Evolutionary conservation across 2,329 filamentous ascomycete genomes (phyloP), one percentile per base, ranked within the genome.

Genomic region (Neopestalotiopsis sp.): DNA sequence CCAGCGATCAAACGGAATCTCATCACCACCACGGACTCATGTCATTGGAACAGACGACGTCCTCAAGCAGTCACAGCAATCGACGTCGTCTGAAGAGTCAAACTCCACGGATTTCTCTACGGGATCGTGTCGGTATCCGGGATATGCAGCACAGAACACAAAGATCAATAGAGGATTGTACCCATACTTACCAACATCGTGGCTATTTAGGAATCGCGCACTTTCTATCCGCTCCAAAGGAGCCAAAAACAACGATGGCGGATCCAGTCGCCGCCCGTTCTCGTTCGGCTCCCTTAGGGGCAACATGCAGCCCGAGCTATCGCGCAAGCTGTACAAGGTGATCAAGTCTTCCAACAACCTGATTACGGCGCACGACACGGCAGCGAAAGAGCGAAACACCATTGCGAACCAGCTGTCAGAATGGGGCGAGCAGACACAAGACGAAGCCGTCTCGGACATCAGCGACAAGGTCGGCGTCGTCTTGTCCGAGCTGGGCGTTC

Each of bases 321-420:
- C 93, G 75, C 94, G 93, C 81, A 93, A 92, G 79, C 90, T 99
- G 65, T 97, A 91, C 87, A 92, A 92, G 75, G 88, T 99, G 70
- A 97, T 98, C 86, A 99, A 99, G 85, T 93, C 92, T 64, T 92
- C 97, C 82, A 98, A 98, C 85, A 91, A 92, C 78, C 91, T 95
- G 45, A 94, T 98, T 76, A 86, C 88, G 64, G 92, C 93, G 63
- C 92, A 98, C 83, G 94, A 97, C 83, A 84, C 89, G 6, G 96
- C 95, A 6, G 94, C 91, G 63, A 92, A 92, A 70, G 95, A 98
- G 84, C 93, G 94, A 68, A 83, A 94, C 70, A 89, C 90, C 64
- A 94, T 98, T 76, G 96, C 95, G 17, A 90, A 91, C 12, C 95
- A 98, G 84, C 89, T 99, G 59, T 97, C 94, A 7, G 95, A 98